A percentile compares a stretch with the other conserved stretches of the same genome.
phyloP scores from a whole-genome alignment of 805 yeast species.

The Yarrowia keelungensis region DNA sequence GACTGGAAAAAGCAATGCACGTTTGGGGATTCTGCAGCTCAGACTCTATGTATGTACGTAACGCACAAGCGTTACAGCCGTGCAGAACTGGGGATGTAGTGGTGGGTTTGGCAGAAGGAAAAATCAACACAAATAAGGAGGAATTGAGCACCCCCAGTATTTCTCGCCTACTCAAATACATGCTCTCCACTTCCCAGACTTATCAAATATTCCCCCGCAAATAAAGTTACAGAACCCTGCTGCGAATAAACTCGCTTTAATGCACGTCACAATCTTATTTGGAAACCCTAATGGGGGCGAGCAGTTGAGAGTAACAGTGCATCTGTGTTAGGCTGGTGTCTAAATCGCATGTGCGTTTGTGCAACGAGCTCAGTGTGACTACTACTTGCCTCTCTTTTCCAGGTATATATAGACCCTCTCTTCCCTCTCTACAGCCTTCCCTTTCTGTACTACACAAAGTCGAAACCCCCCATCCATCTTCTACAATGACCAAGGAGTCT shows the following conservation, averaged over 20 bases:
- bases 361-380: not conserved
- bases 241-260: not conserved
- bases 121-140: too few species aligned
- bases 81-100: not conserved
- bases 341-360: constrained; percentile 7
- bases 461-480: not conserved
- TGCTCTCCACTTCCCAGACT: too few species aligned
- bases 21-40: constrained; percentile 2
- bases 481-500: constrained; percentile 29
- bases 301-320: not conserved
- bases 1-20: constrained; percentile 7
- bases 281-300: not conserved
- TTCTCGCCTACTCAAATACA: too few species aligned
- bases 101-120: too few species aligned
- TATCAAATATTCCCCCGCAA: too few species aligned
- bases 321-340: constrained; percentile 7
- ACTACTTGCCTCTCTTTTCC: not conserved
- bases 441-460: not conserved
- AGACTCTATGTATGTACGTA: not conserved
- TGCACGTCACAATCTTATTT: not conserved
- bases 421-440: constrained; percentile 7
- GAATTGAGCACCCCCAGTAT: too few species aligned
- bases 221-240: not conserved
- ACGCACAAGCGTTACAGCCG: constrained; percentile 31
- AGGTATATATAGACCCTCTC: constrained; percentile 1